A percentile compares a stretch with the other conserved stretches of the same genome.
Evolutionary conservation across 768 basidiomycete species (phyloP).

Genomic region (Termitomyces bulborhizus): DNA sequence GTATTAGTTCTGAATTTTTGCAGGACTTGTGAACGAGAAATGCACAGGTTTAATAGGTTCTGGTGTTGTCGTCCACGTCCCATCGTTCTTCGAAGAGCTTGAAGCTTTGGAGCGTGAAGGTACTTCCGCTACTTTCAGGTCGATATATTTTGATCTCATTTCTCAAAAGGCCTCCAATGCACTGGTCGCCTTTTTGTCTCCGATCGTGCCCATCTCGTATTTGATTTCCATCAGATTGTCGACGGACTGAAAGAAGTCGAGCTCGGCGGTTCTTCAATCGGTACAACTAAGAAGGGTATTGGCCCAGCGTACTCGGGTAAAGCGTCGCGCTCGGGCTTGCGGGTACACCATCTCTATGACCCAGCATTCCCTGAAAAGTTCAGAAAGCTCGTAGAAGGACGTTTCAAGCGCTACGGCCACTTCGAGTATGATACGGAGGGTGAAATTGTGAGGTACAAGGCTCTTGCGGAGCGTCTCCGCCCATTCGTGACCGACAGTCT

Average conservation of each 20-base stretch:
- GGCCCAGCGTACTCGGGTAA: slow-evolving; percentile 98
- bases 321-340: slow-evolving; percentile 91
- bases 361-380: slow-evolving; percentile 86
- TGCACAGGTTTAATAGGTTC: slow-evolving; percentile 87
- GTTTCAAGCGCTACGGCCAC: slow-evolving; percentile 96
- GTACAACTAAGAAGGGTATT: slow-evolving; percentile 97
- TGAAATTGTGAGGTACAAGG: slow-evolving; percentile 90
- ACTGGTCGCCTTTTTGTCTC: slow-evolving; percentile 84
- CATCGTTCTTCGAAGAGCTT: slow-evolving; percentile 91
- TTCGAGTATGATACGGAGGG: slow-evolving; percentile 99
- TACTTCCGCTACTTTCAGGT: slow-evolving; percentile 18
- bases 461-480: slow-evolving; percentile 72
- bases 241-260: slow-evolving; percentile 98
- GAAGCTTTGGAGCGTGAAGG: slow-evolving; percentile 83
- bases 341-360: slow-evolving; percentile 95
- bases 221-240: slow-evolving; percentile 99
- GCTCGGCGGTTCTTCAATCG: slow-evolving; percentile 91
- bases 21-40: slow-evolving; percentile 80
- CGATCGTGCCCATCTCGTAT: slow-evolving; percentile 94
- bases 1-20: not conserved
- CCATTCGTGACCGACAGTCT: slow-evolving; percentile 92
- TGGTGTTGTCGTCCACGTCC: slow-evolving; percentile 95
- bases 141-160: not conserved
- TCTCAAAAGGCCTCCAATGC: slow-evolving; percentile 70
- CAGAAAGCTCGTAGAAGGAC: slow-evolving; percentile 90